Evolutionary conservation across 805 yeast species (phyloP).

Genomic region (Jamesozyma gamospora): DNA sequence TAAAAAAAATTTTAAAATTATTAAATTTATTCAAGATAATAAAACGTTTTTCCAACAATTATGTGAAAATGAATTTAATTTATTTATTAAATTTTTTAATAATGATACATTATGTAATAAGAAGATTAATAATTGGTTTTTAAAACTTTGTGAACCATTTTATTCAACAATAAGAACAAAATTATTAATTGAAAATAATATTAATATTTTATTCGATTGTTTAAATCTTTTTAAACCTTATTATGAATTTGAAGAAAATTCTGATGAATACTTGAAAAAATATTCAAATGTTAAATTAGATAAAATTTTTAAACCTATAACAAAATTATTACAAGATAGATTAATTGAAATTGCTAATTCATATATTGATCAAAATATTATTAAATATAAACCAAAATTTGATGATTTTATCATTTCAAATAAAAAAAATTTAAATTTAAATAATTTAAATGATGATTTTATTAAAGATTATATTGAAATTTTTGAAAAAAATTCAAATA

Average conservation of each 20-base stretch:
- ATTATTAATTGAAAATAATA: slow-evolving; percentile 60
- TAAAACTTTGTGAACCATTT: slow-evolving; percentile 61
- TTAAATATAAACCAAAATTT: slow-evolving; percentile 53
- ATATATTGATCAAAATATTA: slow-evolving; percentile 58
- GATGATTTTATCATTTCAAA: slow-evolving; percentile 58
- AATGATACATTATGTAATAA: slow-evolving; percentile 29
- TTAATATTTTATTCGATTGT: slow-evolving; percentile 62
- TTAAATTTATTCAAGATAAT: slow-evolving; percentile 52
- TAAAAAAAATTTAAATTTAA: slow-evolving; percentile 21
- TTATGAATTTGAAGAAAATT: slow-evolving; percentile 50
- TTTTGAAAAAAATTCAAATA: background rate
- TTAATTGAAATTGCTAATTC: slow-evolving; percentile 70
- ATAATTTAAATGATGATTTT: slow-evolving; percentile 15
- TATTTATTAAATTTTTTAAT: slow-evolving; percentile 48
- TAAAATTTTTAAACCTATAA: slow-evolving; percentile 55
- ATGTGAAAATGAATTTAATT: slow-evolving; percentile 47
- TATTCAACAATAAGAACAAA: slow-evolving; percentile 59
- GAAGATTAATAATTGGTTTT: slow-evolving; percentile 46
- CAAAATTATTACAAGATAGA: slow-evolving; percentile 70
- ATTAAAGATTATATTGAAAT: slow-evolving; percentile 6
- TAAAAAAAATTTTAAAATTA: slow-evolving; percentile 30
- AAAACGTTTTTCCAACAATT: slow-evolving; percentile 51
- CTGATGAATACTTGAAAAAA: slow-evolving; percentile 23
- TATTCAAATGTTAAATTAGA: slow-evolving; percentile 38
- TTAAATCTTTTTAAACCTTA: slow-evolving; percentile 59